Conservation (phyloP, 257 asterid genomes). For the Nyctanthes arbortristis region DNA sequence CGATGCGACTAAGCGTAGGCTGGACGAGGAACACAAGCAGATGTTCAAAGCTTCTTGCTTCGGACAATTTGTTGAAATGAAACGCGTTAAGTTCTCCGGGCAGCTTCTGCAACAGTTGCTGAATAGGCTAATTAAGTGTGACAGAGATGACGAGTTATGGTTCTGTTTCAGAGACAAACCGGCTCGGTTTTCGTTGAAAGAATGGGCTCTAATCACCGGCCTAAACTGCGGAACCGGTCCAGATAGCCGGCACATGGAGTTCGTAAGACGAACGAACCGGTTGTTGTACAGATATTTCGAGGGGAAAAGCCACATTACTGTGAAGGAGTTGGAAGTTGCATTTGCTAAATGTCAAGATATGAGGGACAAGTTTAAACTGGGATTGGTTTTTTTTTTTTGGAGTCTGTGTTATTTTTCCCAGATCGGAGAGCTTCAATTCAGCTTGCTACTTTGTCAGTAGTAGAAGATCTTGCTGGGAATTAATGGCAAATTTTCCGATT, state of each 20-base stretch:
- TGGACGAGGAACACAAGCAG: not conserved
- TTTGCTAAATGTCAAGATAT: slow-evolving; percentile 3
- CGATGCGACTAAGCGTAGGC: not conserved
- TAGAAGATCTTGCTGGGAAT: slow-evolving; percentile 5
- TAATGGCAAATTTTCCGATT: too few relatives aligned
- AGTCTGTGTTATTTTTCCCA: not conserved
- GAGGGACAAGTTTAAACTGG: not conserved
- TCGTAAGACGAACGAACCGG: not conserved
- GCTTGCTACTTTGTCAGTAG: not conserved
- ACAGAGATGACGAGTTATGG: not conserved
- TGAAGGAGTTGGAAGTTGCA: slow-evolving; percentile 3
- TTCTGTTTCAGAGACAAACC: slow-evolving; percentile 3
- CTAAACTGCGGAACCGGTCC: not conserved
- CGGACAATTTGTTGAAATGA: slow-evolving; percentile 4
- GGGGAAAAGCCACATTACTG: slow-evolving; percentile 2
- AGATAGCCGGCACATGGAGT: not conserved
- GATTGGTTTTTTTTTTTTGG: slow-evolving; percentile 1
- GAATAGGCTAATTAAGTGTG: slow-evolving; percentile 8
- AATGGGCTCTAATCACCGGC: slow-evolving; percentile 3
- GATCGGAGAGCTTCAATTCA: not conserved
- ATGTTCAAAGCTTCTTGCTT: slow-evolving; percentile 4
- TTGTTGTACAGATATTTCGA: not conserved
- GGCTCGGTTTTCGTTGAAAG: not conserved
- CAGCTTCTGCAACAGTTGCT: not conserved
- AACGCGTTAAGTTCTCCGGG: slow-evolving; percentile 1